These are phyloP conservation scores for Lobulomyces angularis DNA, from an alignment of 192 early-diverging fungal species.

Conservation along the genomic window DNA sequence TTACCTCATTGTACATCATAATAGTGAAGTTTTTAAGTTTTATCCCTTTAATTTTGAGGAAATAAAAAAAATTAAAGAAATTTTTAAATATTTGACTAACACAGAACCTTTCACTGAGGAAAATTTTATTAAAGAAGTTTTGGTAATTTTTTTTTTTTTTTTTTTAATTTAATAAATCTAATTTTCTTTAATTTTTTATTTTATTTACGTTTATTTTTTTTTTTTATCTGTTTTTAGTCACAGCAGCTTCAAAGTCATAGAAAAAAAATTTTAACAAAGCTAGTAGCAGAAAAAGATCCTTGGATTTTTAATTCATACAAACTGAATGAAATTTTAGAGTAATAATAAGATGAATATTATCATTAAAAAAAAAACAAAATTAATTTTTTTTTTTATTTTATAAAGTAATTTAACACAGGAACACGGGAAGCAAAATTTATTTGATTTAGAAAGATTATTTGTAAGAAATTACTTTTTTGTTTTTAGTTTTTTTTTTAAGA, in stretches of 20 bases:
- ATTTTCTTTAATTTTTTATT: slow-evolving; percentile 10
- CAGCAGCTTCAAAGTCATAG: slow-evolving; percentile 13
- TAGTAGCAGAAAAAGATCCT: slow-evolving; percentile 12
- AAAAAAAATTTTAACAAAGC: slow-evolving; percentile 8
- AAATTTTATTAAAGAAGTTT: slow-evolving; percentile 15
- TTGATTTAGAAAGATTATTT: slow-evolving; percentile 23
- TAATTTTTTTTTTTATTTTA: too few relatives aligned
- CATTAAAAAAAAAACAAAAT: too few relatives aligned
- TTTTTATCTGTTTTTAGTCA: slow-evolving; percentile 2
- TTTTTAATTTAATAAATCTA: not conserved
- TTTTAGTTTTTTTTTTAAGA: too few relatives aligned
- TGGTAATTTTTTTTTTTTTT: slow-evolving; percentile 7
- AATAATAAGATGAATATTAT: too few relatives aligned
- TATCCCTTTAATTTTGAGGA: slow-evolving; percentile 21
- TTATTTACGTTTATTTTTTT: not conserved
- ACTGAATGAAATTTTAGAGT: slow-evolving; percentile 6
- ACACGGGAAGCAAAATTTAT: slow-evolving; percentile 5
- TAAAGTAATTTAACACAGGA: slow-evolving; percentile 16
- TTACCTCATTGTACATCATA: too few relatives aligned
- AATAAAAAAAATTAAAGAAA: slow-evolving; percentile 8
- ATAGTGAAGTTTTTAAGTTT: slow-evolving; percentile 26
- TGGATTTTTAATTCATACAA: slow-evolving; percentile 18
- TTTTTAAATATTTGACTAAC: slow-evolving; percentile 6
- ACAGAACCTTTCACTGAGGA: slow-evolving; percentile 11
- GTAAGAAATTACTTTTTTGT: too few relatives aligned